Evolutionary conservation across 2,329 filamentous ascomycete species (phyloP).

Genomic region (Ophiocordyceps sinensis): DNA sequence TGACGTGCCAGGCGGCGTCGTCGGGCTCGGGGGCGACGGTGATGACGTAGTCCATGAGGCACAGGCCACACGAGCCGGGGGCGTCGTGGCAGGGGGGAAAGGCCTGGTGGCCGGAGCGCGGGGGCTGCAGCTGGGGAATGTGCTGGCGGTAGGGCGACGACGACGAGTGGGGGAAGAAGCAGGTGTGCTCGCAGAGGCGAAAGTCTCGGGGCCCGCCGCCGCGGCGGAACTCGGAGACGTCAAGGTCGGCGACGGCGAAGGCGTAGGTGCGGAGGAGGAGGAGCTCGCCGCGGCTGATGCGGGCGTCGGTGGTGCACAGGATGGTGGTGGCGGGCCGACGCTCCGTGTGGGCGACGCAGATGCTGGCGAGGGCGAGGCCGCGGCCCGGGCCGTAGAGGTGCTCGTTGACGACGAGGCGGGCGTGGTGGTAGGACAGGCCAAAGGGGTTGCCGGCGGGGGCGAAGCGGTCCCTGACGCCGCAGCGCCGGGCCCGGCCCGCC

Average conservation of each 20-base stretch:
- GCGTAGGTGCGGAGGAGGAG: slow-evolving; percentile 7
- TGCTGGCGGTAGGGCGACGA: slow-evolving; percentile 6
- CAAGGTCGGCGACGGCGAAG: slow-evolving; percentile 3
- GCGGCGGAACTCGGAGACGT: slow-evolving; percentile 4
- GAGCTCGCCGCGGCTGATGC: slow-evolving; percentile 7
- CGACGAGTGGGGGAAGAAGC: slow-evolving; percentile 7
- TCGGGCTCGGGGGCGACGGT: slow-evolving; percentile 3
- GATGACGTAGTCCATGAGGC: slow-evolving; percentile 11
- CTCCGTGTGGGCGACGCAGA: slow-evolving; percentile 6
- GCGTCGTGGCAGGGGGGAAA: slow-evolving; percentile 6
- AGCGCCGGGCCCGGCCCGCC: background rate
- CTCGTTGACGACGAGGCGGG: slow-evolving; percentile 9
- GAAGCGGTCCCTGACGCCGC: slow-evolving; percentile 6
- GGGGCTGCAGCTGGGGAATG: slow-evolving; percentile 7
- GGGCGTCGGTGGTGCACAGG: slow-evolving; percentile 7
- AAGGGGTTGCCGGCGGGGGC: slow-evolving; percentile 7
- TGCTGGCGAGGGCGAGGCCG: slow-evolving; percentile 6
- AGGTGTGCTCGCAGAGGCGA: slow-evolving; percentile 9
- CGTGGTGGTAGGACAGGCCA: slow-evolving; percentile 7
- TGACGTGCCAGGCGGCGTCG: slow-evolving; percentile 4
- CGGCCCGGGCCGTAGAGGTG: slow-evolving; percentile 8
- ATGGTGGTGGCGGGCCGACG: slow-evolving; percentile 3
- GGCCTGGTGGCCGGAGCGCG: slow-evolving; percentile 1
- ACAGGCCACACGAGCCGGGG: slow-evolving; percentile 9
- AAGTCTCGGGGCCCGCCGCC: slow-evolving; percentile 8